Conservation (phyloP, 352 stramenopile genomes). For the Pythium myriotylum region DNA sequence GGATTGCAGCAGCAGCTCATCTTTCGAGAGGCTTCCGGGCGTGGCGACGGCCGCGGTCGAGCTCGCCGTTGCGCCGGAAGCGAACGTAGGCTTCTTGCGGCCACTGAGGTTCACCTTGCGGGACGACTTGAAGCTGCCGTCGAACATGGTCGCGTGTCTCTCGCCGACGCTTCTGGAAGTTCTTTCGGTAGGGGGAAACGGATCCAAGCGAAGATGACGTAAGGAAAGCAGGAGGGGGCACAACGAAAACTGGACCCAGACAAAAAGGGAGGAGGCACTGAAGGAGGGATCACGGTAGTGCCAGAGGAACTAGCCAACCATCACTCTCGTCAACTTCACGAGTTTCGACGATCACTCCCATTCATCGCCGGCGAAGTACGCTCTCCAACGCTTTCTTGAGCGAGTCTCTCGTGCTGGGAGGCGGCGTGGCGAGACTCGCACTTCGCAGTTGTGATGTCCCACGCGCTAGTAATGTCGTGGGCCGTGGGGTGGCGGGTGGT, state of each 20-base stretch:
- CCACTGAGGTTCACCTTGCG: conserved; percentile 76
- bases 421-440: not conserved
- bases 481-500: not conserved
- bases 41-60: conserved; percentile 6
- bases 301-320: not conserved
- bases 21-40: conserved; percentile 35
- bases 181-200: too few relatives aligned
- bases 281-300: too few relatives aligned
- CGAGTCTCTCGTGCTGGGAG: not conserved
- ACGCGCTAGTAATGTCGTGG: not conserved
- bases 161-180: not conserved
- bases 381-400: conserved; percentile 8
- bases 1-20: conserved; percentile 62
- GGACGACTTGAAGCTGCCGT: conserved; percentile 69
- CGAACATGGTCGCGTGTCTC: conserved; percentile 48
- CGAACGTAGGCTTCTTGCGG: conserved; percentile 40
- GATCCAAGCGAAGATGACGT: too few relatives aligned
- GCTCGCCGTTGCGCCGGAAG: conserved; percentile 24
- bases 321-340: not conserved
- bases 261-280: not conserved
- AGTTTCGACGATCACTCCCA: too few relatives aligned
- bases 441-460: not conserved
- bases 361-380: not conserved
- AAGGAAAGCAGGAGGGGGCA: too few relatives aligned
- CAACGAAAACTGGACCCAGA: too few relatives aligned